phyloP scores from a whole-genome alignment of 495 filamentous ascomycete genomes.

The Neohortaea acidophila region DNA sequence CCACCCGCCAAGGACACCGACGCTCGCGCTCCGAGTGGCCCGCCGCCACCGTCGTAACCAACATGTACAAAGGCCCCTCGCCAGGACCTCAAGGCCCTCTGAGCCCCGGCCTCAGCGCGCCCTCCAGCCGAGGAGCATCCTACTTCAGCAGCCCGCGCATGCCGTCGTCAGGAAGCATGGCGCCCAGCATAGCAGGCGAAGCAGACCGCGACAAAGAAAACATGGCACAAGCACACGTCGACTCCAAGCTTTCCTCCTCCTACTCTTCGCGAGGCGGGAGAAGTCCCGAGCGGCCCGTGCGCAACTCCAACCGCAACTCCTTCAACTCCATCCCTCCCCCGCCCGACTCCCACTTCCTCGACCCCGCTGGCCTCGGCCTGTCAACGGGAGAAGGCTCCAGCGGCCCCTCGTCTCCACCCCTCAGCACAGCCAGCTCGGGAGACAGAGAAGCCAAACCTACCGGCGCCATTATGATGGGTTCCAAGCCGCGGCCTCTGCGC shows the following conservation, averaged over 20 bases:
- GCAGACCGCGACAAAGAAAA: background rate
- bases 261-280: too few relatives aligned
- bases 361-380: background rate
- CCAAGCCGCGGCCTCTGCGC: conserved; percentile 68
- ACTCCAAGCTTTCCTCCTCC: background rate
- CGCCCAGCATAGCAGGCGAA: background rate
- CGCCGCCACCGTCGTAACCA: conserved; percentile 58
- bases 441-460: conserved; percentile 2
- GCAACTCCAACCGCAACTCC: conserved; percentile 1
- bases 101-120: conserved; percentile 35
- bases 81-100: conserved; percentile 40
- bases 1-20: conserved; percentile 40
- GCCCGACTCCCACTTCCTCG: background rate
- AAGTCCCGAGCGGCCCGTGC: background rate
- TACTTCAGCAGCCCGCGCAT: too few relatives aligned
- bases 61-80: conserved; percentile 60
- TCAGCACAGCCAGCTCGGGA: conserved; percentile 5
- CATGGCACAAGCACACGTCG: background rate
- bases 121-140: too few relatives aligned
- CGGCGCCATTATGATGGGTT: conserved; percentile 48
- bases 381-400: background rate
- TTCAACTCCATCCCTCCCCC: conserved; percentile 1
- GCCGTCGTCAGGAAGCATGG: too few relatives aligned
- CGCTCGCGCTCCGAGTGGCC: conserved; percentile 51
- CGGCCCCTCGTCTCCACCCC: conserved; percentile 14